Evolutionary conservation across 2,329 filamentous ascomycete genomes (phyloP).

Genomic region (Aspergillus sojae): DNA sequence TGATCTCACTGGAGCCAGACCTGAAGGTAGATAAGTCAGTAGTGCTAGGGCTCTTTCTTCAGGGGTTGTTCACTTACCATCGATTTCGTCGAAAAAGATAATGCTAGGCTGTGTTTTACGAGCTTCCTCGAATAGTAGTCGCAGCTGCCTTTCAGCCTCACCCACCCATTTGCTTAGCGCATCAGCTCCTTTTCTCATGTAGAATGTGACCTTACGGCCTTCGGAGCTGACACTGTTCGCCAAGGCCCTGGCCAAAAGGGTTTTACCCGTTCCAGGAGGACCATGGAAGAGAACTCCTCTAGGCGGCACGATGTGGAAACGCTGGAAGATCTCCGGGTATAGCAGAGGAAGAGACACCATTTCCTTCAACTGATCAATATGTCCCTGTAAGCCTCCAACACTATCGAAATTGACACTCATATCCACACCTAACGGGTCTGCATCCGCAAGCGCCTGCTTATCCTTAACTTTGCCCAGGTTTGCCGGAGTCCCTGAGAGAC

Average conservation of each 20-base stretch:
- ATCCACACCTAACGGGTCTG: constrained; percentile 91
- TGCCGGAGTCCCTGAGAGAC: constrained; percentile 65
- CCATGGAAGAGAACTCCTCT: constrained; percentile 96
- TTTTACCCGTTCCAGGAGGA: constrained; percentile 96
- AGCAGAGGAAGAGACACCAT: constrained; percentile 95
- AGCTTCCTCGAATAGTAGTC: constrained; percentile 92
- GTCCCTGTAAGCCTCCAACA: constrained; percentile 86
- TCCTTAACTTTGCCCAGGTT: constrained; percentile 95
- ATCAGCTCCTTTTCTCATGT: constrained; percentile 99
- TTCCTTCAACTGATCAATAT: constrained; percentile 97
- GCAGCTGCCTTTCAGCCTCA: constrained; percentile 92
- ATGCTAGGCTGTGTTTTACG: constrained; percentile 96
- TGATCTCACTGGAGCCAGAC: constrained; percentile 86
- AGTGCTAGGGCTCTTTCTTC: neutral
- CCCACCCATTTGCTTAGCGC: constrained; percentile 98
- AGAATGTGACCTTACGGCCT: constrained; percentile 95
- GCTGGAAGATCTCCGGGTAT: constrained; percentile 90
- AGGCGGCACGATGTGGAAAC: constrained; percentile 90
- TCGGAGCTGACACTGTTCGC: constrained; percentile 88
- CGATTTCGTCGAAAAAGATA: constrained; percentile 99
- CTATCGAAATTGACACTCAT: constrained; percentile 90
- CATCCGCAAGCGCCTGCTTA: constrained; percentile 86
- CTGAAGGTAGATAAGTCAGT: constrained; percentile 26
- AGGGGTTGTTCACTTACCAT: constrained; percentile 58
- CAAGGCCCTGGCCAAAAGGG: constrained; percentile 87